Percentiles rank a stretch among this genome's conserved stretches.
These are phyloP conservation scores for Fraxinus anomala DNA, from an alignment of 257 asterid species.

Conservation along the genomic window DNA sequence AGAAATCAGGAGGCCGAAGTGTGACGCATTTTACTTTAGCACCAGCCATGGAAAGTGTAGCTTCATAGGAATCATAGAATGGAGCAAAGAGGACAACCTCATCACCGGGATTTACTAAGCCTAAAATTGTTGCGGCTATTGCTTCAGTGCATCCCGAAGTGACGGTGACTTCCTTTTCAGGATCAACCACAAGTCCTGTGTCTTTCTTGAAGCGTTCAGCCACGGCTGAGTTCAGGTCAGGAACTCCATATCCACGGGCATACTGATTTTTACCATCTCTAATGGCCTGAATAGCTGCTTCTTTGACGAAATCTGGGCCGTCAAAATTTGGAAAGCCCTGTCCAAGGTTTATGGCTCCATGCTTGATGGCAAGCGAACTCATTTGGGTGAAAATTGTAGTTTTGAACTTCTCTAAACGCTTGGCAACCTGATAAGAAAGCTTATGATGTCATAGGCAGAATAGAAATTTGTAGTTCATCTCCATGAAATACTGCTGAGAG, in stretches of 20 bases:
- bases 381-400: conserved; percentile 97
- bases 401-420: conserved; percentile 92
- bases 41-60: conserved; percentile 95
- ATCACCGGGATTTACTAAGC: conserved; percentile 90
- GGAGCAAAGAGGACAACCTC: conserved; percentile 96
- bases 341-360: conserved; percentile 92
- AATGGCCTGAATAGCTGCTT: conserved; percentile 90
- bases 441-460: neutral
- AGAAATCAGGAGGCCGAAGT: conserved; percentile 74
- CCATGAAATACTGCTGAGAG: neutral
- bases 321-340: conserved; percentile 99
- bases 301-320: conserved; percentile 97
- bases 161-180: conserved; percentile 86
- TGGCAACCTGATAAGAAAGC: conserved; percentile 61
- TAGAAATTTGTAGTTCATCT: neutral
- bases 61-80: conserved; percentile 92
- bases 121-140: conserved; percentile 89
- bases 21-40: conserved; percentile 73
- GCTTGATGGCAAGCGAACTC: conserved; percentile 90
- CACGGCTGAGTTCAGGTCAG: conserved; percentile 80
- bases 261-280: conserved; percentile 83
- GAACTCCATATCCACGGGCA: conserved; percentile 95
- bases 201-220: conserved; percentile 90
- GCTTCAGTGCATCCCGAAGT: conserved; percentile 99
- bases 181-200: conserved; percentile 66